Evolutionary conservation across 2,329 filamentous ascomycete species (phyloP), one percentile per base, ranked within the genome.

Genomic region (Botrytis cinerea): DNA sequence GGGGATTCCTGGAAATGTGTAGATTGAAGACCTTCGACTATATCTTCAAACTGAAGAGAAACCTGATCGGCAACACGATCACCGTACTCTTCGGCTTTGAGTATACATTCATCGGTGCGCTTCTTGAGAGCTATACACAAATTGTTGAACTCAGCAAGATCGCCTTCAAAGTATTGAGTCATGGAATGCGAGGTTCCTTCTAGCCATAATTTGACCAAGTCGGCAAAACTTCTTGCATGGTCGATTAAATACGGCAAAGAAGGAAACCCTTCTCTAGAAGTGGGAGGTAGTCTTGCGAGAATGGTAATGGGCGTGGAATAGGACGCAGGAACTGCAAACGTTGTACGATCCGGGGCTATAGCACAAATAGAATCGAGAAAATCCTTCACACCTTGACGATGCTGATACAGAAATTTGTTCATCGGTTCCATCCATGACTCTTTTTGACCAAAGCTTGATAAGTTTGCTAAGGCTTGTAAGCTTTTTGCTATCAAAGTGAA

Each of bases 401-500:
- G 91, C 1, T 89, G 86, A 14, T 86, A 87, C 54, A 98, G 84
- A 78, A 98, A 98, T 61, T 88, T 89, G 80, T 98, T 98, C 95
- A 98, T 98, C 0, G 94, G 94, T 83, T 97, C 95, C 95, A 98
- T 98, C 94, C 94, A 98, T n/a, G 92, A 90, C 82, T 98, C 95
- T 81, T 97, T 97, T 80, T 93, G 95, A 59, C 95, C 95, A 80
- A 98, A 98, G 0, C 90, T 94, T 2, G 93, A 93, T 83, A 98
- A 87, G 81, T 98, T 98, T 28, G 94, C 94, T 74, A 98, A 86
- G 25, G 94, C 95, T 83, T 98, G 95, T 14, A 98, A 85, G 1
- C 93, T 93, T 82, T 98, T 98, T 38, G 95, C 94, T 74, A 98
- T 95, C 68, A 98, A 87, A 0, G 95, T 98, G 71, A 98, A 87